phyloP scores from a whole-genome alignment of 2,329 filamentous ascomycete species.

The Magnaporthiopsis incrustans region DNA sequence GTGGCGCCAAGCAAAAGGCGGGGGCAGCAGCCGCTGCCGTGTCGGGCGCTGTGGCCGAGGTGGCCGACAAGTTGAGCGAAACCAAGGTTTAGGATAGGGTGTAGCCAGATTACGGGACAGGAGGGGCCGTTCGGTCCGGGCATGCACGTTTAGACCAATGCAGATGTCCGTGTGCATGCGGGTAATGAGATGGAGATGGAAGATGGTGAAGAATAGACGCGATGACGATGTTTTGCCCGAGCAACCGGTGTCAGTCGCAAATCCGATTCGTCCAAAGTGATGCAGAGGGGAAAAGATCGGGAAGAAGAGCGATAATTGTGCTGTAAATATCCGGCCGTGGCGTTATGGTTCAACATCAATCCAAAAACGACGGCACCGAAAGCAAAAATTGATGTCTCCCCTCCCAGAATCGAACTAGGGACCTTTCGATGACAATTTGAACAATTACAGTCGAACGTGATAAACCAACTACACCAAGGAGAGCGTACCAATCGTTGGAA shows the following conservation, averaged over 20 bases:
- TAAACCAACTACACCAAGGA: conserved; percentile 6
- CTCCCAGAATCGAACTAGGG: conserved; percentile 5
- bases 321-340: background rate
- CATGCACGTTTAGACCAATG: background rate
- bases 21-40: conserved; percentile 13
- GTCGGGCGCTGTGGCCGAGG: conserved; percentile 15
- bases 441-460: conserved; percentile 5
- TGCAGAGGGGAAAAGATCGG: background rate
- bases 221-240: background rate
- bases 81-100: conserved; percentile 15
- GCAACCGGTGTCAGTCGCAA: no score
- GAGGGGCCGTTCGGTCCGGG: background rate
- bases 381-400: background rate
- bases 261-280: no score
- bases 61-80: conserved; percentile 21
- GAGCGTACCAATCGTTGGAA: background rate
- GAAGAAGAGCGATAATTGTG: no score
- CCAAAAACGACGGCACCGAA: no score
- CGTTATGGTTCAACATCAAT: no score
- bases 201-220: background rate
- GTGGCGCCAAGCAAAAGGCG: conserved; percentile 16
- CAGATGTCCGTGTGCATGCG: background rate
- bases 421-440: conserved; percentile 3
- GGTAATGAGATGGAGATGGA: background rate
- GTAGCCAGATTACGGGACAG: background rate